These are phyloP conservation scores for Hyaloscypha hepaticicola DNA, from an alignment of 495 filamentous ascomycete genomes.

Conservation along the genomic window DNA sequence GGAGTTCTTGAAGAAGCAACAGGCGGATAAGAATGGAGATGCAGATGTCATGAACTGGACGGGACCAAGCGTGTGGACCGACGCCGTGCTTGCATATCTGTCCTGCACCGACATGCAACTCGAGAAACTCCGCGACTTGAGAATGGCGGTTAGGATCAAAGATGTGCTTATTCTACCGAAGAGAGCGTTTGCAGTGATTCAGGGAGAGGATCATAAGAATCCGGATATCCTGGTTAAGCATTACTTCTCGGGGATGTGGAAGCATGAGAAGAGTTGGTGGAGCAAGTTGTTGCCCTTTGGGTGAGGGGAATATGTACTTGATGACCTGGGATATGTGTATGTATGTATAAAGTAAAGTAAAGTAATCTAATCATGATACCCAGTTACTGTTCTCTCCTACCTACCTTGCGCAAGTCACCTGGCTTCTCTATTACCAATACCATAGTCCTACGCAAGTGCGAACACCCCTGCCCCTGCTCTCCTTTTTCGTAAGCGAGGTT, in stretches of 20 bases:
- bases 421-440: too few relatives aligned
- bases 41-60: conserved; percentile 4
- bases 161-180: conserved; percentile 1
- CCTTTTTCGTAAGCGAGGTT: too few relatives aligned
- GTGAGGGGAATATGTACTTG: background rate
- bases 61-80: background rate
- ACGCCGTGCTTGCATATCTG: background rate
- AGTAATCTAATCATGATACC: too few relatives aligned
- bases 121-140: background rate
- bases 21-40: background rate
- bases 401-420: too few relatives aligned
- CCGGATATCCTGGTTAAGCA: conserved; percentile 1
- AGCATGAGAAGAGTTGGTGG: background rate
- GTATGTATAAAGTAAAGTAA: background rate
- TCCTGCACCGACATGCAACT: background rate
- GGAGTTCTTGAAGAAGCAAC: background rate
- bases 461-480: too few relatives aligned
- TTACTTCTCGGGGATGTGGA: conserved; percentile 3
- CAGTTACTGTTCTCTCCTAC: too few relatives aligned
- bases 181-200: background rate
- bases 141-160: background rate
- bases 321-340: background rate
- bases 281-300: background rate
- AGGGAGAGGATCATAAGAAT: background rate
- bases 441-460: too few relatives aligned